These are phyloP conservation scores for Yarrowia sp. DNA, from an alignment of 805 yeast species.

Conservation along the genomic window DNA sequence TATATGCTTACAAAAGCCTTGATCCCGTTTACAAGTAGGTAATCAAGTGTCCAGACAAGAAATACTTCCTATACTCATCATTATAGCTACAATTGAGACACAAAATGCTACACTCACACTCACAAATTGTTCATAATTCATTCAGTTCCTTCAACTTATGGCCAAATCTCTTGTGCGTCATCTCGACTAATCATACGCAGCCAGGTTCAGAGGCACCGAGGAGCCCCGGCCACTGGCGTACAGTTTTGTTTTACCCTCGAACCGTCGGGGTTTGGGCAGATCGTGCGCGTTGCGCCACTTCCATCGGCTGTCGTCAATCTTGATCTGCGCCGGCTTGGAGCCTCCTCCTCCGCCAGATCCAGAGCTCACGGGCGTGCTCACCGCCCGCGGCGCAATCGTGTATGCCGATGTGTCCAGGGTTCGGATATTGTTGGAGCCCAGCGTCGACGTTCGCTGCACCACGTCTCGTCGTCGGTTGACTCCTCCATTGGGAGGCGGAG, in stretches of 20 bases:
- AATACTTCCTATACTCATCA: no score
- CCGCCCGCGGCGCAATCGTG: slow-evolving; percentile 58
- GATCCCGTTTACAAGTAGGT: no score
- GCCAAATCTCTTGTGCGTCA: no score
- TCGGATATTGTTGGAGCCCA: slow-evolving; percentile 55
- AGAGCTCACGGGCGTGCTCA: slow-evolving; percentile 43
- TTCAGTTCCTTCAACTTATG: no score
- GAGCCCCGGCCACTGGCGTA: slow-evolving; percentile 97
- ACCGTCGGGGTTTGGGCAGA: slow-evolving; percentile 87
- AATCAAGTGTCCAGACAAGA: no score
- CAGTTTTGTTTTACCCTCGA: slow-evolving; percentile 71
- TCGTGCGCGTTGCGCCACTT: slow-evolving; percentile 69
- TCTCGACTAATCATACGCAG: slow-evolving; percentile 46
- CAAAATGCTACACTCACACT: no score
- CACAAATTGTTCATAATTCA: no score
- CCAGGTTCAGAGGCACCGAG: slow-evolving; percentile 81
- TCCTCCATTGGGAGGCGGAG: slow-evolving; percentile 23
- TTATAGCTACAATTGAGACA: no score
- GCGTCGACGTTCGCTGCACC: slow-evolving; percentile 28
- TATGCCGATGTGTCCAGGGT: slow-evolving; percentile 70
- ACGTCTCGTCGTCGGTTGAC: slow-evolving; percentile 29
- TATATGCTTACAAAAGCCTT: no score
- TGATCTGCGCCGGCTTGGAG: slow-evolving; percentile 46
- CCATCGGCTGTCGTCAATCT: slow-evolving; percentile 77
- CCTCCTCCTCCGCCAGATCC: slow-evolving; percentile 18